Conservation (phyloP, 805 yeast species). For the Alloascoidea africana region DNA sequence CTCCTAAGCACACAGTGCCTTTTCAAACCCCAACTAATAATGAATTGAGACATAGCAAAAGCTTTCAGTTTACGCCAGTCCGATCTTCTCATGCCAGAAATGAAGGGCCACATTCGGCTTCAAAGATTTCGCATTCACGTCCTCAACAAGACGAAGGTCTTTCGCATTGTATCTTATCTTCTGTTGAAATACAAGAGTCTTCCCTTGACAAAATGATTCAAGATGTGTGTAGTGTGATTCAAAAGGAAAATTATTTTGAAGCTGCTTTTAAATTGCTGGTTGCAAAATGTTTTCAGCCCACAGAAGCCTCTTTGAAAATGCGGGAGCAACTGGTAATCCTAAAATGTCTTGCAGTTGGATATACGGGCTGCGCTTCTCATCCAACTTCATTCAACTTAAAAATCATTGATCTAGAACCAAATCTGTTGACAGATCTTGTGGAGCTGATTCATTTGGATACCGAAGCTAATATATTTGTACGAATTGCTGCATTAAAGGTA, state of each 20-base stretch:
- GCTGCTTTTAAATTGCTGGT: constrained; percentile 45
- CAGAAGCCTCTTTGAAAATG: constrained; percentile 35
- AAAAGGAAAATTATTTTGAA: constrained; percentile 47
- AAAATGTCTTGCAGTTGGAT: constrained; percentile 55
- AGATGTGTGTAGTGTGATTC: constrained; percentile 18
- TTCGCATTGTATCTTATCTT: constrained; percentile 32
- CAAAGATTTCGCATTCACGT: background rate
- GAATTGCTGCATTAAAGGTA: constrained; percentile 47
- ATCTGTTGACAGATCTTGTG: constrained; percentile 49
- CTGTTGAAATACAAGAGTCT: constrained; percentile 38
- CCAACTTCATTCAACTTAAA: constrained; percentile 47
- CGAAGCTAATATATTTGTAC: constrained; percentile 33
- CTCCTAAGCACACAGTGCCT: background rate
- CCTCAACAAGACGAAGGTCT: constrained; percentile 22
- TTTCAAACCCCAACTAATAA: constrained; percentile 1
- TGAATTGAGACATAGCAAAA: background rate
- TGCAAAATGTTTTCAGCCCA: constrained; percentile 59
- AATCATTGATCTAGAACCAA: constrained; percentile 60
- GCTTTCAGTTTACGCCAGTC: constrained; percentile 3
- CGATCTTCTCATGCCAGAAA: background rate
- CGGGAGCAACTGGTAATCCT: constrained; percentile 45
- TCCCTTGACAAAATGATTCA: constrained; percentile 12
- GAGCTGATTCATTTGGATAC: constrained; percentile 61
- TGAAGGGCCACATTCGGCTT: background rate
- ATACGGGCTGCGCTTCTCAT: constrained; percentile 38